Percentiles rank a stretch among this genome's conserved stretches.
Conservation (phyloP, 768 basidiomycete genomes). For the Asterophora parasitica region DNA sequence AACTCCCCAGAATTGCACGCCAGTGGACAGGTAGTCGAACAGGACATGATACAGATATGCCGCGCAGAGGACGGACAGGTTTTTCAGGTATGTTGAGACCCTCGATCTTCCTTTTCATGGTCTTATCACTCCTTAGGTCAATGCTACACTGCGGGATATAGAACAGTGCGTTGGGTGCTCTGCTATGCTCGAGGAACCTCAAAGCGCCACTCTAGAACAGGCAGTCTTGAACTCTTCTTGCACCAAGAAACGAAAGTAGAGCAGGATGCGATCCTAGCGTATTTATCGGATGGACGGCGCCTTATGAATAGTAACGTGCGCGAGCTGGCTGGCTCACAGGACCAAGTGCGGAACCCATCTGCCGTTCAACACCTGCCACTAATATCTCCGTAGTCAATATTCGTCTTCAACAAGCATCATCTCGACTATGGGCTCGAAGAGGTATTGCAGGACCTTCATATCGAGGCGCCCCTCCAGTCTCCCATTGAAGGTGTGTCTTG, state of each 20-base stretch:
- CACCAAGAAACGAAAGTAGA: constrained; percentile 69
- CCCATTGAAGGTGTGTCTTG: constrained; percentile 59
- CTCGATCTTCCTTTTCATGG: background rate
- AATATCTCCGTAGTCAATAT: constrained; percentile 48
- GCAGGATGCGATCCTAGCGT: constrained; percentile 66
- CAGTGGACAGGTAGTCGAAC: too few species aligned
- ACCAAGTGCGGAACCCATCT: constrained; percentile 47
- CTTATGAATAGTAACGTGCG: constrained; percentile 67
- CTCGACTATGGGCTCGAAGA: constrained; percentile 66
- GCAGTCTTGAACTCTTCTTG: constrained; percentile 67
- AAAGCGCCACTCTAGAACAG: constrained; percentile 37
- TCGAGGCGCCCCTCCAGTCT: constrained; percentile 61
- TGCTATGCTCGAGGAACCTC: constrained; percentile 2
- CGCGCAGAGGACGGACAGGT: constrained; percentile 61
- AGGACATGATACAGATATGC: constrained; percentile 59
- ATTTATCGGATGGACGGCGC: constrained; percentile 75
- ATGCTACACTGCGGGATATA: constrained; percentile 69
- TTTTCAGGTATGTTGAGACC: constrained; percentile 40
- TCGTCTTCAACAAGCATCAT: constrained; percentile 80
- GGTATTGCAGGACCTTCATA: constrained; percentile 57
- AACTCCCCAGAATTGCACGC: too few species aligned
- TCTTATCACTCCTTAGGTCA: constrained; percentile 36
- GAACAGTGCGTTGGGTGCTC: constrained; percentile 49
- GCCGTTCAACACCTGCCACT: background rate
- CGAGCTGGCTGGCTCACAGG: constrained; percentile 69